phyloP scores from a whole-genome alignment of 2,329 filamentous ascomycete genomes.

The Aspergillus fischeri region DNA sequence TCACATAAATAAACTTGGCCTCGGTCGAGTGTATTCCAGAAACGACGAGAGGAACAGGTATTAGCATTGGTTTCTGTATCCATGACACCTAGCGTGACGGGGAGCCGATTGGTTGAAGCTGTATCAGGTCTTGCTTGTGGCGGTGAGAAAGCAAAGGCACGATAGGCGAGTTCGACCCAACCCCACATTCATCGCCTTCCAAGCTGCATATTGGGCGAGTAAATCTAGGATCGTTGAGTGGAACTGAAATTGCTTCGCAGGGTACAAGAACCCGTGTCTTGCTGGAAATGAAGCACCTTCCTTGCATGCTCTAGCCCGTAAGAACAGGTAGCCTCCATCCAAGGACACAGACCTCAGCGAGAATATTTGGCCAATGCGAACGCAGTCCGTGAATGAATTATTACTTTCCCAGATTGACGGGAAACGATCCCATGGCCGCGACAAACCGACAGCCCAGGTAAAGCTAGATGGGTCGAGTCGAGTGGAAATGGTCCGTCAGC shows the following conservation, averaged over 20 bases:
- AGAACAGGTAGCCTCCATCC: neutral
- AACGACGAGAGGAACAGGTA: conserved; percentile 1
- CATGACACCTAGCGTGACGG: conserved; percentile 8
- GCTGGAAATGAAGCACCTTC: neutral
- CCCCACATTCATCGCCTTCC: conserved; percentile 20
- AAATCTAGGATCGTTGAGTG: conserved; percentile 4
- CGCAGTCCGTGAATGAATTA: neutral
- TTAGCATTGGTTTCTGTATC: conserved; percentile 1
- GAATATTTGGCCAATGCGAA: neutral
- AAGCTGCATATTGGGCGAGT: conserved; percentile 8
- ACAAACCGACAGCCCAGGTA: neutral
- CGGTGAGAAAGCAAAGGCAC: conserved; percentile 19
- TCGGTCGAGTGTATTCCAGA: conserved; percentile 12
- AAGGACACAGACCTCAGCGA: neutral
- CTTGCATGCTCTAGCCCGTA: neutral
- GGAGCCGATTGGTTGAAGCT: conserved; percentile 6
- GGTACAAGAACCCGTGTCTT: neutral
- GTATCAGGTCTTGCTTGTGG: conserved; percentile 15
- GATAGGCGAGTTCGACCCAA: conserved; percentile 20
- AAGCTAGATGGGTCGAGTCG: neutral
- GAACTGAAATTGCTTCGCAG: neutral
- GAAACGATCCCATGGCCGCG: neutral
- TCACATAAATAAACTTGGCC: conserved; percentile 4
- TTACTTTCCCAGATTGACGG: neutral
- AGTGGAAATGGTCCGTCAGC: neutral